phyloP scores from a whole-genome alignment of 2,329 filamentous ascomycete species.

The Scedosporium dehoogii region DNA sequence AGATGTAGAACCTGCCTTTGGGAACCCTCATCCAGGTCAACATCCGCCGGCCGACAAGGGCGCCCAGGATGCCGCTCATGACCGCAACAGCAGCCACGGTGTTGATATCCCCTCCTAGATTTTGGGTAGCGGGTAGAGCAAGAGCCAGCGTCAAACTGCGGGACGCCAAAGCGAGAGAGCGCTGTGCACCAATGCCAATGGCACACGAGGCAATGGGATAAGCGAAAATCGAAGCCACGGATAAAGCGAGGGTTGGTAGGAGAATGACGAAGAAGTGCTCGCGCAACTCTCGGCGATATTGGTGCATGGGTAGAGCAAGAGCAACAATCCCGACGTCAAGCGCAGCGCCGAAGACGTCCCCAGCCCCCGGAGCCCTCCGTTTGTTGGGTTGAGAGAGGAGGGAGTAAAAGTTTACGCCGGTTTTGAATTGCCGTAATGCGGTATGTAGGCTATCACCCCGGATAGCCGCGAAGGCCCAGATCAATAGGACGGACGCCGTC shows the following conservation, averaged over 20 bases:
- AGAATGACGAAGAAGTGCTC: conserved; percentile 44
- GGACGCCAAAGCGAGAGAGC: conserved; percentile 45
- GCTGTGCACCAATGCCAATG: conserved; percentile 41
- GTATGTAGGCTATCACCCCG: conserved; percentile 27
- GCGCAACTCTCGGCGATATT: conserved; percentile 45
- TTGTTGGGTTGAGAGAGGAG: conserved; percentile 31
- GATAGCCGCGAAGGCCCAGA: conserved; percentile 42
- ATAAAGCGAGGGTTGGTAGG: conserved; percentile 40
- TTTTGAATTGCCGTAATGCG: conserved; percentile 38
- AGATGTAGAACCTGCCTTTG: conserved; percentile 29
- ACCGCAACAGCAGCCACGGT: conserved; percentile 48
- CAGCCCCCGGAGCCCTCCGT: conserved; percentile 36
- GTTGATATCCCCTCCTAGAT: conserved; percentile 46
- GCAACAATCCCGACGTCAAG: conserved; percentile 50
- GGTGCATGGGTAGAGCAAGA: conserved; percentile 51
- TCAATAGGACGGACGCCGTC: conserved; percentile 37
- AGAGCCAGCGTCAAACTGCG: conserved; percentile 50
- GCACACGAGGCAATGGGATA: conserved; percentile 46
- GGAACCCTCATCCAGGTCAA: conserved; percentile 40
- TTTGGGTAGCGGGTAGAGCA: conserved; percentile 45
- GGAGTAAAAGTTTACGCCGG: conserved; percentile 39
- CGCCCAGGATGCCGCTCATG: conserved; percentile 49
- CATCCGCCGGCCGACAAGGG: conserved; percentile 40
- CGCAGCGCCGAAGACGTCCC: conserved; percentile 42
- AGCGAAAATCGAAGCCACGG: conserved; percentile 42